Evolutionary conservation across 2,329 filamentous ascomycete genomes (phyloP), one percentile per base, ranked within the genome.

Genomic region (Cyclaneusma minus): DNA sequence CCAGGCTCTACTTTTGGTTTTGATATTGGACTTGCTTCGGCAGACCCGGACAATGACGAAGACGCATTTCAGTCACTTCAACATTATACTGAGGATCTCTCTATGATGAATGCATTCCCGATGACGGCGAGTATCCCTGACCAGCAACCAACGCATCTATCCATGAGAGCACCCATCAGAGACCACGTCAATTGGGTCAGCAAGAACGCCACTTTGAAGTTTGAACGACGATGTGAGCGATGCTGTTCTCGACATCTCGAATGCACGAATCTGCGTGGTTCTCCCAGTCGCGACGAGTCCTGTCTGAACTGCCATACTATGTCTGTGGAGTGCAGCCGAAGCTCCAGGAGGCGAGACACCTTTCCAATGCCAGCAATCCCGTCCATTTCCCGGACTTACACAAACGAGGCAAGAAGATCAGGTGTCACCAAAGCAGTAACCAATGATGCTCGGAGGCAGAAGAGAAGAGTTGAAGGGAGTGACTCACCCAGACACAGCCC

Each of bases 41-140:
- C 56, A 19, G 62, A 68, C 35, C 54, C 62, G 24, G 57, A 60
- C n/a, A 63, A 63, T 20, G 66, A 72, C 34, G 64, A 70, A 44
- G 66, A 67, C 41, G 63, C 64, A 22, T 69, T 67, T 41, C 62
- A 58, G 48, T 66, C 65, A 31, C 51, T 73, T 4, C 57, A 72
- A 37, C 66, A 72, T 41, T 73, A 14, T 20, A 16, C 13, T 12
- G 16, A 16, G 18, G 15, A 12, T 14, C n/a, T 26, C 7, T n/a
- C n/a, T n/a, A n/a, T n/a, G n/a, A n/a, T n/a, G n/a, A n/a, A n/a
- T n/a, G n/a, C n/a, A n/a, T n/a, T n/a, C n/a, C n/a, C n/a, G n/a
- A n/a, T n/a, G n/a, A n/a, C n/a, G n/a, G n/a, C n/a, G n/a, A n/a
- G n/a, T n/a, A n/a, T n/a, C n/a, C n/a, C n/a, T n/a, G n/a, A n/a